These are phyloP conservation scores for Botrytis galanthina DNA, from an alignment of 2,329 filamentous ascomycete genomes.

Conservation along the genomic window DNA sequence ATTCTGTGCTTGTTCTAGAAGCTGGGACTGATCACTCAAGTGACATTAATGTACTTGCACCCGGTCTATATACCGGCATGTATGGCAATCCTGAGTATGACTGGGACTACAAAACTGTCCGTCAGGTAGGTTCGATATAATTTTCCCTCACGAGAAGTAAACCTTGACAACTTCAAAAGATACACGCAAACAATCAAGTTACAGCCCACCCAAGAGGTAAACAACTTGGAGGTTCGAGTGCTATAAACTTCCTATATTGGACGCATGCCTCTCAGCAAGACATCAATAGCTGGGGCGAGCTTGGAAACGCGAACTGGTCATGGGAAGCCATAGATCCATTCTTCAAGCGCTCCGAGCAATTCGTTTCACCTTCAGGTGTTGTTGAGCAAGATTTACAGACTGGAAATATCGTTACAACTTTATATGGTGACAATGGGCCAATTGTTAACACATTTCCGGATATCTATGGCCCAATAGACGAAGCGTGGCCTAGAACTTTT, in stretches of 20 bases:
- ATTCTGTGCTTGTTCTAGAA: slow-evolving; percentile 24
- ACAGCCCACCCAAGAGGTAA: slow-evolving; percentile 37
- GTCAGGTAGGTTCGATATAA: slow-evolving; percentile 1
- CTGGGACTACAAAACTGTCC: slow-evolving; percentile 23
- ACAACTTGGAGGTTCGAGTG: slow-evolving; percentile 39
- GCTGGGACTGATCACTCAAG: slow-evolving; percentile 21
- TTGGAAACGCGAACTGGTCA: slow-evolving; percentile 8
- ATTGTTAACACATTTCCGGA: background rate
- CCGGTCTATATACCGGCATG: background rate
- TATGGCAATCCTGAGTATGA: slow-evolving; percentile 29
- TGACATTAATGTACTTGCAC: slow-evolving; percentile 9
- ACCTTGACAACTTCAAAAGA: background rate
- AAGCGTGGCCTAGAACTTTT: slow-evolving; percentile 1
- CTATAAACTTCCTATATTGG: slow-evolving; percentile 40
- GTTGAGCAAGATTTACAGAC: slow-evolving; percentile 1
- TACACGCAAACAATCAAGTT: slow-evolving; percentile 15
- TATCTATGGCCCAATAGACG: background rate
- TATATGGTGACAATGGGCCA: slow-evolving; percentile 40
- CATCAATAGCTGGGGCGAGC: slow-evolving; percentile 42
- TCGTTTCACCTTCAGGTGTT: slow-evolving; percentile 3
- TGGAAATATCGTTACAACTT: slow-evolving; percentile 46
- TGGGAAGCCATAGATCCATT: slow-evolving; percentile 42
- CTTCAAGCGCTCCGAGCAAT: slow-evolving; percentile 37
- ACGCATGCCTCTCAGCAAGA: slow-evolving; percentile 31
- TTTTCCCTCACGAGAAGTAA: background rate